Conservation (phyloP, 2,329 filamentous ascomycete genomes). For the Epichloe typhina region DNA sequence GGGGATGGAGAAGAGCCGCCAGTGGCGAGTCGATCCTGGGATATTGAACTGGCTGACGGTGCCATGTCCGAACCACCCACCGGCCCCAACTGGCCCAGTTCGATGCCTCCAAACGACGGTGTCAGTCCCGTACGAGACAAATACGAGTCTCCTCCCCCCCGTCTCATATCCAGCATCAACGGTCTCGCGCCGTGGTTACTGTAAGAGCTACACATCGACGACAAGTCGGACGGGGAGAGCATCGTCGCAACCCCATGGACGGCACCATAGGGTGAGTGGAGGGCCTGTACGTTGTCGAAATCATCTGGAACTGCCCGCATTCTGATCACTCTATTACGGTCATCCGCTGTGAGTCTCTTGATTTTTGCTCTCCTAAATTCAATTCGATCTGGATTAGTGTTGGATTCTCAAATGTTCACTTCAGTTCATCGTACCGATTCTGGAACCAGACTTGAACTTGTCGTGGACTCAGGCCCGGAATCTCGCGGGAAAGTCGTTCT, state of each 20-base stretch:
- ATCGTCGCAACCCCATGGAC: constrained; percentile 38
- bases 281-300: constrained; percentile 56
- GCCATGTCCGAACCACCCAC: constrained; percentile 41
- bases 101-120: constrained; percentile 53
- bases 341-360: constrained; percentile 56
- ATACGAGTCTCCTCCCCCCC: constrained; percentile 50
- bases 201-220: constrained; percentile 36
- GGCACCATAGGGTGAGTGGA: constrained; percentile 55
- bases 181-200: constrained; percentile 51
- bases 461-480: constrained; percentile 78
- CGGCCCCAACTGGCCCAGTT: constrained; percentile 42
- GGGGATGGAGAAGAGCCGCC: constrained; percentile 33
- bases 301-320: constrained; percentile 59
- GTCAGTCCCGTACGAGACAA: constrained; percentile 54
- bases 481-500: constrained; percentile 76
- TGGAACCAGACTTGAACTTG: constrained; percentile 99
- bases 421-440: constrained; percentile 55
- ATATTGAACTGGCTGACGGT: constrained; percentile 42
- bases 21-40: constrained; percentile 42
- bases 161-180: constrained; percentile 54
- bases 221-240: constrained; percentile 28
- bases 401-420: not conserved
- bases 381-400: not conserved
- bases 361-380: constrained; percentile 50
- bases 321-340: constrained; percentile 57